A percentile compares a stretch with the other conserved stretches of the same genome.
These are phyloP conservation scores for Madurella fahalii DNA, from an alignment of 2,329 filamentous ascomycete genomes.

Conservation along the genomic window DNA sequence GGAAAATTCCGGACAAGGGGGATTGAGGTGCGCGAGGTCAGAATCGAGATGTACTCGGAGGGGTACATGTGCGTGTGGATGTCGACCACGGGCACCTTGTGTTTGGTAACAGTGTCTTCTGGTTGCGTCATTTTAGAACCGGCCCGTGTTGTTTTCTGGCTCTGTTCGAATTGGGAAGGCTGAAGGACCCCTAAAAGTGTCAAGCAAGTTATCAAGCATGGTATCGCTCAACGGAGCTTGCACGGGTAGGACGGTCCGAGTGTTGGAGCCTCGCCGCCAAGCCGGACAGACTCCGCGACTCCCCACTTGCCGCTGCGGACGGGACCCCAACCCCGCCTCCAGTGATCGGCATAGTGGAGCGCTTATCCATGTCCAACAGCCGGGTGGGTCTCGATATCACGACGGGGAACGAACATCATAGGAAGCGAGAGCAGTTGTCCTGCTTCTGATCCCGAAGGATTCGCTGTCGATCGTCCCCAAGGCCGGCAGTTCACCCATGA, in stretches of 20 bases:
- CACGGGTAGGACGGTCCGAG: background rate
- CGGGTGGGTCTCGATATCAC: background rate
- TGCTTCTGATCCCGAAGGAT: background rate
- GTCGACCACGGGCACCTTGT: constrained; percentile 49
- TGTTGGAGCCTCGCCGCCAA: constrained; percentile 7
- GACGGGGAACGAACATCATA: background rate
- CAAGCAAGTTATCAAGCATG: no score
- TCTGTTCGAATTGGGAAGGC: background rate
- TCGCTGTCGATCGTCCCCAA: background rate
- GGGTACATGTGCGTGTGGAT: constrained; percentile 70
- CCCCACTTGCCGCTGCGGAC: constrained; percentile 8
- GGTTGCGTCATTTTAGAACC: background rate
- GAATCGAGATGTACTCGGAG: constrained; percentile 57
- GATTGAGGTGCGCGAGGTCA: constrained; percentile 57
- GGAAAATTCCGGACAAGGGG: constrained; percentile 68
- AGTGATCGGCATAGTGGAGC: constrained; percentile 1
- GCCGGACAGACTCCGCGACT: constrained; percentile 11
- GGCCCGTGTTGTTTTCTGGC: no score
- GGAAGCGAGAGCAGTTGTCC: background rate
- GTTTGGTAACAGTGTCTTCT: background rate
- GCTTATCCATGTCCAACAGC: constrained; percentile 8
- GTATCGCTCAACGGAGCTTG: background rate
- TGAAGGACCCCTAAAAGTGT: background rate
- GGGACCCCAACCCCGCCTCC: constrained; percentile 5
- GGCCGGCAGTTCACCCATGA: background rate